Percentiles rank a stretch among this genome's conserved stretches.
These are phyloP conservation scores for Globisporangium megalacanthum DNA, from an alignment of 352 stramenopile genomes.

Conservation along the genomic window DNA sequence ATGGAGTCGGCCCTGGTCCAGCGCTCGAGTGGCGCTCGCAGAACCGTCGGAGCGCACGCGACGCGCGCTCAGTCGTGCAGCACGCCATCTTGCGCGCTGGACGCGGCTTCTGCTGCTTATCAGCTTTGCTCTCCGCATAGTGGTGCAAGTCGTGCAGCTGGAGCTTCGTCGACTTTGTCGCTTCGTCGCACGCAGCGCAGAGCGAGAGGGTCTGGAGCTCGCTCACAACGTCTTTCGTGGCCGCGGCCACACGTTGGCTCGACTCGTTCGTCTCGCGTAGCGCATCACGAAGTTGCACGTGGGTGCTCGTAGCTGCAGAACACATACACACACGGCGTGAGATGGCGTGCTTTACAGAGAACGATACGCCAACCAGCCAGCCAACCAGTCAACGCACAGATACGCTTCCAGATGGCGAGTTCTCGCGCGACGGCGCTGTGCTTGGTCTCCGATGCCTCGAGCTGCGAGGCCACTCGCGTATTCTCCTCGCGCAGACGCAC, in stretches of 20 bases:
- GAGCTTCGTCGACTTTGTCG: neutral
- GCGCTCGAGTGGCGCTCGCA: constrained; percentile 9
- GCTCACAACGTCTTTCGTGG: constrained; percentile 3
- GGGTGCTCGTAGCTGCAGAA: constrained; percentile 6
- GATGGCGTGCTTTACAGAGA: neutral
- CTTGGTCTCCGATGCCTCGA: constrained; percentile 18
- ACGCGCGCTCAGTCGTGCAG: constrained; percentile 2
- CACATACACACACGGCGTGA: neutral
- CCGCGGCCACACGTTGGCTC: neutral
- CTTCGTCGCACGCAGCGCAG: constrained; percentile 1
- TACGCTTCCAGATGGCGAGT: constrained; percentile 26
- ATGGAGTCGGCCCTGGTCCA: neutral
- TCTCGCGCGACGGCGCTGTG: constrained; percentile 19
- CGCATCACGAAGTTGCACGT: constrained; percentile 6
- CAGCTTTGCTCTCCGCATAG: constrained; percentile 1
- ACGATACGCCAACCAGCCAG: neutral
- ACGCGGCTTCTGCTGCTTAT: neutral
- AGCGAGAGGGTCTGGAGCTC: constrained; percentile 1
- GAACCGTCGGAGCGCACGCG: constrained; percentile 8
- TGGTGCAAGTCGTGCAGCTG: constrained; percentile 1
- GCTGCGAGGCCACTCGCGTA: constrained; percentile 12
- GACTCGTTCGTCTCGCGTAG: constrained; percentile 4
- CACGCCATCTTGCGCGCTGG: constrained; percentile 4
- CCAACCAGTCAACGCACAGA: constrained; percentile 20
- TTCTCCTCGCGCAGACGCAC: constrained; percentile 21